These are phyloP conservation scores for Ceraceosorus guamensis DNA, from an alignment of 1,284 basidiomycete genomes.

Conservation along the genomic window DNA sequence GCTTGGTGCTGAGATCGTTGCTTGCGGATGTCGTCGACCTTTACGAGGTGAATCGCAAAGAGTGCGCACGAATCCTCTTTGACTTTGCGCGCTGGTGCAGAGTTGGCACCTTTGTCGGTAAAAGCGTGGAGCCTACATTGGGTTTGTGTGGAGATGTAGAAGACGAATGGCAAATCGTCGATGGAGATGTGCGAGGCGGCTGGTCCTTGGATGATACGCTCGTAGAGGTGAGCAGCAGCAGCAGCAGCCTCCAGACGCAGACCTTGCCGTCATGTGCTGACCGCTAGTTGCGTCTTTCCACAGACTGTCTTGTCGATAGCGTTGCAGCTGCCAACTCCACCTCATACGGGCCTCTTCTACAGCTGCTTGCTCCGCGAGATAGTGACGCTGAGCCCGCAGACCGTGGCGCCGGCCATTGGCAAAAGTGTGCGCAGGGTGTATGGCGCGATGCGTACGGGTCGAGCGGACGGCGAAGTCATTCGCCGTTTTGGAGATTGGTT, in stretches of 20 bases:
- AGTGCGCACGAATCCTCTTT: slow-evolving; percentile 77
- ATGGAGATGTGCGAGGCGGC: slow-evolving; percentile 11
- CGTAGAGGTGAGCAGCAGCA: slow-evolving; percentile 32
- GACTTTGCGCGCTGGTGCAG: slow-evolving; percentile 80
- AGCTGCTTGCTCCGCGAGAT: slow-evolving; percentile 82
- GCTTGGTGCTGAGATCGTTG: slow-evolving; percentile 71
- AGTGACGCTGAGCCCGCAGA: slow-evolving; percentile 81
- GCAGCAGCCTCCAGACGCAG: not conserved
- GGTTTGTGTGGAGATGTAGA: slow-evolving; percentile 42
- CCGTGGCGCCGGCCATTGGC: slow-evolving; percentile 90
- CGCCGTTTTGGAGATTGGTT: slow-evolving; percentile 89
- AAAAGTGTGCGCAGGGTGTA: slow-evolving; percentile 87
- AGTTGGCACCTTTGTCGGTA: slow-evolving; percentile 60
- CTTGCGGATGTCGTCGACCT: slow-evolving; percentile 79
- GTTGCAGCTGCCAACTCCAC: slow-evolving; percentile 68
- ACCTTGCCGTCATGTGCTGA: not conserved
- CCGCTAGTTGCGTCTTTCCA: not conserved
- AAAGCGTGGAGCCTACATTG: slow-evolving; percentile 16
- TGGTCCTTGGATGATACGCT: slow-evolving; percentile 42
- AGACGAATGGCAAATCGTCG: slow-evolving; percentile 46
- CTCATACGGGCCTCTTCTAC: slow-evolving; percentile 72
- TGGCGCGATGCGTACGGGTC: slow-evolving; percentile 27
- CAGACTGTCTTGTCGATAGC: slow-evolving; percentile 66
- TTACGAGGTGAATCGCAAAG: slow-evolving; percentile 93
- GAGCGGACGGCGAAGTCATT: slow-evolving; percentile 72